These are phyloP conservation scores for Takashimella koratensis DNA, from an alignment of 1,284 basidiomycete genomes.

Conservation along the genomic window DNA sequence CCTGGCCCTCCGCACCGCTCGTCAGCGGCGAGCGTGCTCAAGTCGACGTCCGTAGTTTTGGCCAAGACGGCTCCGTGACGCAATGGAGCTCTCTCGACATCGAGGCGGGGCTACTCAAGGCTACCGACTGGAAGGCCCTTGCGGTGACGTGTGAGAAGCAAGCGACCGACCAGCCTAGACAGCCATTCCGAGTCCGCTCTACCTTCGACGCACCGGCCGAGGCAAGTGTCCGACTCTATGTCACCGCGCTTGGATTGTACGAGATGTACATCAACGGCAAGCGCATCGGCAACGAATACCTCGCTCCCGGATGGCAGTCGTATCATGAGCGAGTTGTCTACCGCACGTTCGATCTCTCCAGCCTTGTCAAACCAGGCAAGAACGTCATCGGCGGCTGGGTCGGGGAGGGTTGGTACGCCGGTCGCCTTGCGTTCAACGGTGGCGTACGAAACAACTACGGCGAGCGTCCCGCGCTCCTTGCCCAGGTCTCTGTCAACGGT, in stretches of 20 bases:
- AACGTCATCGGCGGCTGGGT: conserved; percentile 28
- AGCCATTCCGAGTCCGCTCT: conserved; percentile 23
- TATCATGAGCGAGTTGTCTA: conserved; percentile 37
- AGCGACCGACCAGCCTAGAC: conserved; percentile 19
- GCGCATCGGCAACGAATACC: conserved; percentile 31
- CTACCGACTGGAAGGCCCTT: conserved; percentile 26
- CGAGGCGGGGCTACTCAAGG: conserved; percentile 26
- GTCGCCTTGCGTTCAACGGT: conserved; percentile 20
- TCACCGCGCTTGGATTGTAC: conserved; percentile 42
- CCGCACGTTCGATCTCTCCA: conserved; percentile 33
- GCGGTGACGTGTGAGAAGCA: conserved; percentile 9
- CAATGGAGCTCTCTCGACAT: conserved; percentile 4
- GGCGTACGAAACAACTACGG: conserved; percentile 31
- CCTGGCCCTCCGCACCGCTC: conserved; percentile 32
- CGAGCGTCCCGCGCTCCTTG: conserved; percentile 19
- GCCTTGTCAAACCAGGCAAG: conserved; percentile 17
- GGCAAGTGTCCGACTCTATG: conserved; percentile 30
- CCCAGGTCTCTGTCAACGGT: conserved; percentile 30
- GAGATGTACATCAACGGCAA: conserved; percentile 33
- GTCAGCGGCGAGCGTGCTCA: conserved; percentile 17
- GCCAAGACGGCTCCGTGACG: conserved; percentile 13
- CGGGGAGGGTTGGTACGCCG: conserved; percentile 40
- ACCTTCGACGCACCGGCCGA: conserved; percentile 9
- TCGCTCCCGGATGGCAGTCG: conserved; percentile 41
- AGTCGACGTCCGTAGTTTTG: conserved; percentile 20